Conservation (phyloP, 106 monocot species). For the Acanthochlamys bracteata region DNA sequence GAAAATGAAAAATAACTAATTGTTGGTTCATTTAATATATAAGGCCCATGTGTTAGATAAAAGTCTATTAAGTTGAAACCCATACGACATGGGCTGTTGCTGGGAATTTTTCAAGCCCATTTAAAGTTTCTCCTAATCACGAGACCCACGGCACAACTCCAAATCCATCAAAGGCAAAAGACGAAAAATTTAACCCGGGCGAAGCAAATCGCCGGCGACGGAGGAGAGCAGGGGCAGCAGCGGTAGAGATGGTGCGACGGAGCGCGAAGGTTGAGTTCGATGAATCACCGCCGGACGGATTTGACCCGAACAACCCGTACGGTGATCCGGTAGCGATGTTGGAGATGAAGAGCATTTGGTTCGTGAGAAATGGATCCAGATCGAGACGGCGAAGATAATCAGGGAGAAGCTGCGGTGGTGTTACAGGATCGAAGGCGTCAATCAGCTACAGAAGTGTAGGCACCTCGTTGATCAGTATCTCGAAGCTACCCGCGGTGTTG, state of each 20-base stretch:
- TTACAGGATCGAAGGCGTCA: constrained; percentile 89
- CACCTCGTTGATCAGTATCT: constrained; percentile 85
- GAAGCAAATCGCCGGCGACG: background rate
- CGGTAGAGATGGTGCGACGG: constrained; percentile 56
- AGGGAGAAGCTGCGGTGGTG: constrained; percentile 84
- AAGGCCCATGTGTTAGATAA: too few relatives aligned
- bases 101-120: too few relatives aligned
- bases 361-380: constrained; percentile 97
- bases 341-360: constrained; percentile 79
- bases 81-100: too few relatives aligned
- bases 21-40: too few relatives aligned
- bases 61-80: too few relatives aligned
- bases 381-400: constrained; percentile 94
- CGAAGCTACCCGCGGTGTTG: constrained; percentile 78
- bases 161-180: too few relatives aligned
- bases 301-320: constrained; percentile 77
- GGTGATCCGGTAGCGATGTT: constrained; percentile 93
- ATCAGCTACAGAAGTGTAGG: constrained; percentile 84
- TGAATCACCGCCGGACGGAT: constrained; percentile 74
- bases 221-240: background rate
- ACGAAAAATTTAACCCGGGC: background rate
- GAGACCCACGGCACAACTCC: too few relatives aligned
- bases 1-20: too few relatives aligned
- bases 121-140: too few relatives aligned
- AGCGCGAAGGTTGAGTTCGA: constrained; percentile 94